A percentile compares a stretch with the other conserved stretches of the same genome.
Evolutionary conservation across 768 basidiomycete species (phyloP).

Genomic region (Rossbeevera mucosa): DNA sequence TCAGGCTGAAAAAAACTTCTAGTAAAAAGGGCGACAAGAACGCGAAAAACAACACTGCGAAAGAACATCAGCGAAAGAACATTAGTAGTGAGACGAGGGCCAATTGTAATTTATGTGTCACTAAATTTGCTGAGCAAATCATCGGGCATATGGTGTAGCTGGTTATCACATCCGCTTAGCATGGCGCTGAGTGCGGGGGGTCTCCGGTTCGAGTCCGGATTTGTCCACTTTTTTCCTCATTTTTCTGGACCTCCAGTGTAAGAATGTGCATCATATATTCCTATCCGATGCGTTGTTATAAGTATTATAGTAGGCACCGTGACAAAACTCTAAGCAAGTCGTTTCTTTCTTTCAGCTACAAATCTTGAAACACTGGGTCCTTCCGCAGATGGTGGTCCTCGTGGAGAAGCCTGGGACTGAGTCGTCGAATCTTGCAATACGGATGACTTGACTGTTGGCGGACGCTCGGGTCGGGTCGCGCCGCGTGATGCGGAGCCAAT

Average conservation of each 20-base stretch:
- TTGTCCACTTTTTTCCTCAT: slow-evolving; percentile 25
- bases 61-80: slow-evolving; percentile 9
- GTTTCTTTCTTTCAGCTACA: slow-evolving; percentile 28
- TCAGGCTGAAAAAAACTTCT: slow-evolving; percentile 94
- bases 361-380: slow-evolving; percentile 31
- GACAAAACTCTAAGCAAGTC: not conserved
- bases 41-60: slow-evolving; percentile 47
- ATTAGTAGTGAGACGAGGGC: not conserved
- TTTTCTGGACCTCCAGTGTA: too few species aligned
- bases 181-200: slow-evolving; percentile 34
- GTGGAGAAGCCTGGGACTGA: not conserved
- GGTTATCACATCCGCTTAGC: slow-evolving; percentile 41
- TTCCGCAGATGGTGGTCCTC: slow-evolving; percentile 3
- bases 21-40: slow-evolving; percentile 63
- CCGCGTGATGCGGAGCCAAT: slow-evolving; percentile 18
- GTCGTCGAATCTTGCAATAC: slow-evolving; percentile 9
- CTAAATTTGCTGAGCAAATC: not conserved
- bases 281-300: not conserved
- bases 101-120: not conserved
- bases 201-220: slow-evolving; percentile 39
- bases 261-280: not conserved
- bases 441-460: slow-evolving; percentile 19
- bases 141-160: slow-evolving; percentile 36
- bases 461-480: slow-evolving; percentile 14
- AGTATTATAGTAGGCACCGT: not conserved